Base-by-base conservation (phyloP, 2,329 filamentous ascomycete genomes). In the Coniochaeta ligniaria region DNA sequence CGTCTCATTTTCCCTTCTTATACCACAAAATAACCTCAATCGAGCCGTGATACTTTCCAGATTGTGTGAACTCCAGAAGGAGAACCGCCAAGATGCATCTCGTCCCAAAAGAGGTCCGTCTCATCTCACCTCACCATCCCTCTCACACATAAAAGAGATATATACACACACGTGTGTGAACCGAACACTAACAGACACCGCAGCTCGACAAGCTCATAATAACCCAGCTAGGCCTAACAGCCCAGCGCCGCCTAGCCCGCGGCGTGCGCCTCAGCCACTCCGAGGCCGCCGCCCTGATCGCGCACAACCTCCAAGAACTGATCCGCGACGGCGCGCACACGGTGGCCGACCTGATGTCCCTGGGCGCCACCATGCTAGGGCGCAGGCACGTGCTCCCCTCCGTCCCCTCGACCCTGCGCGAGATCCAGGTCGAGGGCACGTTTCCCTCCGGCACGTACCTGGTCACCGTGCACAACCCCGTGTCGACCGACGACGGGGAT, bases 131-230 rank as follows among this genome's bases (percentile, higher is more conserved):
- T 59, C 60, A 62, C 58, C 33, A 20, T 11, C 12, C 35, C 3
- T 3, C 35, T 31, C 28, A 5, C n/a, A n/a, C n/a, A n/a, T n/a
- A n/a, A n/a, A n/a, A n/a, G n/a, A n/a, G n/a, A n/a, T n/a, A n/a
- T n/a, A n/a, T n/a, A n/a, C n/a, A n/a, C n/a, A n/a, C n/a, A n/a
- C n/a, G n/a, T n/a, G n/a, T n/a, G n/a, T n/a, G n/a, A n/a, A n/a
- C n/a, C n/a, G n/a, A n/a, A n/a, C n/a, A 31, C 28, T 31, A 31
- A 31, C 35, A 38, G 35, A 38, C 35, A 38, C 6, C 41, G 7
- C 66, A 98, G 94, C 83, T 98, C 71, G 94, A 98, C 82, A 98
- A 98, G 86, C 91, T 98, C 76, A 84, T 89, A 73, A 94, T 96
- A 72, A 91, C 92, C 60, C 92, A 97, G 76, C 80, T 96, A 63